Conservation (phyloP, 768 basidiomycete genomes). For the Roridomyces roridus region DNA sequence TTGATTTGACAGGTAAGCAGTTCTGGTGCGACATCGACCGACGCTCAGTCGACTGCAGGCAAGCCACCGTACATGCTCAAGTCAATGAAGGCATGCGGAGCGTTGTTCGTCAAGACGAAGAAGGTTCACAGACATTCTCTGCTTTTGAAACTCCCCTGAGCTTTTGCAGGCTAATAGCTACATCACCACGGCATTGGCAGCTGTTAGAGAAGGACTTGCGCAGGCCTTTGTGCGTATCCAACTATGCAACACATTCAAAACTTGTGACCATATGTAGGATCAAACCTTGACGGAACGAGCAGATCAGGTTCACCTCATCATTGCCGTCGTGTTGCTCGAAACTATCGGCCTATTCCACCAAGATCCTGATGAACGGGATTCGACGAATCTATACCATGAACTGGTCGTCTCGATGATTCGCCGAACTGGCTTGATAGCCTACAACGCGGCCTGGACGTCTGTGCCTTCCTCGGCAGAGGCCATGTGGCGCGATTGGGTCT, state of each 20-base stretch:
- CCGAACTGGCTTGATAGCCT: constrained; percentile 49
- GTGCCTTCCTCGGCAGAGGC: constrained; percentile 39
- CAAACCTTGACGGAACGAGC: constrained; percentile 1
- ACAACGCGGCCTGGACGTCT: constrained; percentile 50
- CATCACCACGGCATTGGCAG: constrained; percentile 50
- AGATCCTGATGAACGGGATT: constrained; percentile 29
- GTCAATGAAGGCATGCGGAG: constrained; percentile 69
- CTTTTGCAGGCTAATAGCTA: constrained; percentile 24
- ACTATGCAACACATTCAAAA: constrained; percentile 22
- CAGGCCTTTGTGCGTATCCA: constrained; percentile 58
- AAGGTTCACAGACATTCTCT: constrained; percentile 40
- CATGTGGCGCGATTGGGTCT: constrained; percentile 63
- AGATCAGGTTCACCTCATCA: constrained; percentile 47
- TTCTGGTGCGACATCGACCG: no score
- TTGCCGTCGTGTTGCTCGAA: constrained; percentile 58
- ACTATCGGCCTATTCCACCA: constrained; percentile 64
- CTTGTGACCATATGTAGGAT: constrained; percentile 5
- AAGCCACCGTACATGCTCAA: constrained; percentile 58
- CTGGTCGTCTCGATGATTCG: constrained; percentile 66
- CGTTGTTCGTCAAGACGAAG: constrained; percentile 58
- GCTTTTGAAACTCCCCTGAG: no score
- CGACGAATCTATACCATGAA: constrained; percentile 57
- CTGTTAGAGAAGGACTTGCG: constrained; percentile 53
- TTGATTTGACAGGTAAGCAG: constrained; percentile 43
- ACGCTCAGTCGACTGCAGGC: no score